Percentiles rank a stretch among this genome's conserved stretches.
phyloP scores from a whole-genome alignment of 306 rosid species.

The Cicer bijugum region DNA sequence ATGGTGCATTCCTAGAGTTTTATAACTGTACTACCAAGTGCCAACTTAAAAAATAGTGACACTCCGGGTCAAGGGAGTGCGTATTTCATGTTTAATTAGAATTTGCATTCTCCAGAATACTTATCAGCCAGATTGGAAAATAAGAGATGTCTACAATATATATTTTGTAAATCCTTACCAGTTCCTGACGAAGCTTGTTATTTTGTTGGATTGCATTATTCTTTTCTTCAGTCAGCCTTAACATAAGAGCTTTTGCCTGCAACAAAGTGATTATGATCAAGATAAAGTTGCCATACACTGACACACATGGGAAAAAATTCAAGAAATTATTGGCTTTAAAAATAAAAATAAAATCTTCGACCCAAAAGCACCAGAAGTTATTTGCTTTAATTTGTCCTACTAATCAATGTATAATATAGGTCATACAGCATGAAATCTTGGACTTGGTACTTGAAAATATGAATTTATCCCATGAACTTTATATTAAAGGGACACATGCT shows the following conservation, averaged over 20 bases:
- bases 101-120: background rate
- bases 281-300: slow-evolving; percentile 5
- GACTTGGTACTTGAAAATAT: slow-evolving; percentile 36
- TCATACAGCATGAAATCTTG: slow-evolving; percentile 9
- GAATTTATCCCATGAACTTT: slow-evolving; percentile 30
- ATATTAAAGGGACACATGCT: slow-evolving; percentile 22
- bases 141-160: background rate
- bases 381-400: background rate
- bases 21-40: slow-evolving; percentile 18
- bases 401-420: slow-evolving; percentile 18
- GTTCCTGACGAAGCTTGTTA: slow-evolving; percentile 78
- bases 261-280: slow-evolving; percentile 12
- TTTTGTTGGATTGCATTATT: slow-evolving; percentile 64
- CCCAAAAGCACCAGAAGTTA: slow-evolving; percentile 1
- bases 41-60: slow-evolving; percentile 7
- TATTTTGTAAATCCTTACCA: slow-evolving; percentile 59
- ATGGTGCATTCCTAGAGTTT: slow-evolving; percentile 8
- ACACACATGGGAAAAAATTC: background rate
- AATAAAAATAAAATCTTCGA: background rate
- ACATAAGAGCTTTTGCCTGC: slow-evolving; percentile 73
- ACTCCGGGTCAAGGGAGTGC: slow-evolving; percentile 33
- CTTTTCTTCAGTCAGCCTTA: slow-evolving; percentile 75
- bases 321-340: background rate
- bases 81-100: slow-evolving; percentile 22
- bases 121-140: background rate